Evolutionary conservation across 176 grass and related monocot species (phyloP), one percentile per base, ranked within the genome.

Genomic region (Saccharum spontaneum): DNA sequence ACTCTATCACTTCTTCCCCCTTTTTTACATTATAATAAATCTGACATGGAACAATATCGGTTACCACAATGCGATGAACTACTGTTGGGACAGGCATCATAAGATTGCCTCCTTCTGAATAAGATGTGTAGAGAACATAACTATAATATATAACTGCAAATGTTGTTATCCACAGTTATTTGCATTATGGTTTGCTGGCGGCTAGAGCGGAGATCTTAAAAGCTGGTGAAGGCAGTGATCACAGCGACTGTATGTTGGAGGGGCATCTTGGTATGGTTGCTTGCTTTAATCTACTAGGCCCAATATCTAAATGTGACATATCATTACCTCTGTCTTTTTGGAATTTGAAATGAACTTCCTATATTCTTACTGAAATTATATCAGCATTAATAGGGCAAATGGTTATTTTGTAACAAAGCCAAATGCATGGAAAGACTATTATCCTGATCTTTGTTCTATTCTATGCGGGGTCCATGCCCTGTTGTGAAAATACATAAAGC

Each of bases 181-280:
- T 98, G 83, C 97, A 81, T 90, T 98, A 94, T 82, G 97, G 97
- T 24, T 79, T 98, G 79, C 86, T 98, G 88, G 97, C 97, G 67
- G 93, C 93, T 83, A 95, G 97, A 92, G 97, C 93, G 64, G 93
- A 98, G 81, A 96, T 96, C 75, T 90, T 98, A 81, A 95, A 95
- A 81, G 83, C 84, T 1, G 33, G 86, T 16, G 91, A 92, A 84
- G 90, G 71, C 39, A 81, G 63, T 67, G 79, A 83, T 86, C 72
- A 86, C 72, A 94, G 64, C 69, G 94, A 91, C 73, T 95, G 95
- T 66, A 93, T 98, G 75, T 88, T 98, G 60, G 82, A 89, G 37
- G 93, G 95, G 55, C 87, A 98, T 93, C 87, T 87, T 75, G 95
- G 95, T 98, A 91, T 69, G 55, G 18, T 23, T 59, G 83, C 20